Base-by-base conservation (phyloP, 2,329 filamentous ascomycete species). In the Aspergillus pseudoviridinutans region DNA sequence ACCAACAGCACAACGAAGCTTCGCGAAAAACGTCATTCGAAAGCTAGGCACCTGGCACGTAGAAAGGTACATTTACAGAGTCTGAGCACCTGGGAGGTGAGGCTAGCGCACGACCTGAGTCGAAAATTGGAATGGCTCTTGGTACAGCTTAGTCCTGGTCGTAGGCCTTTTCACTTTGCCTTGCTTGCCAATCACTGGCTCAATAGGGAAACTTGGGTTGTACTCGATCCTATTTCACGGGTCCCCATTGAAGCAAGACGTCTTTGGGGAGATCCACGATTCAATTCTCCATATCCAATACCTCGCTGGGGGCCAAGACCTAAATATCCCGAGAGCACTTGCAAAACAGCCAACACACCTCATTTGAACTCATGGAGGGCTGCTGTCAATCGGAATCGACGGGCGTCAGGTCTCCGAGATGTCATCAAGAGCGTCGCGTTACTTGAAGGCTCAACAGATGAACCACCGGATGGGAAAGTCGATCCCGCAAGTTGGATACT, bases 151-250 rank as follows among this genome's bases (percentile, higher is more conserved):
- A 72, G 68, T 4, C 74, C 75, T 5, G 75, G 74, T 9, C 67
- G 71, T 50, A 74, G 71, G 57, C 70, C 74, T 5, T 76, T 71
- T 53, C 72, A 76, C 57, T 77, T 77, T 55, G 64, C 71, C 25
- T 57, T 74, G 24, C 67, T 77, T 44, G 69, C 74, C 32, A 76
- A 76, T 50, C 75, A 76, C 56, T 78, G 75, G 74, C 52, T 77
- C n/a, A 78, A 76, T 54, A 67, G 59, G 44, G 64, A 71, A 32
- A 76, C 74, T 1, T 76, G 74, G 74, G 50, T 74, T 22, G 73
- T 77, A 28, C 66, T 69, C 44, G 74, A 76, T 55, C 73, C 75
- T 8, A 59, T 69, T n/a, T 76, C 72, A 28, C 67, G 75, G 53
- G 66, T 74, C 27, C 57, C 70, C 6, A 63, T 59, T 5, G 64